A percentile compares a stretch with the other conserved stretches of the same genome.
These are phyloP conservation scores for Lepiota brunneoincarnata DNA, from an alignment of 768 basidiomycete genomes.

Conservation along the genomic window DNA sequence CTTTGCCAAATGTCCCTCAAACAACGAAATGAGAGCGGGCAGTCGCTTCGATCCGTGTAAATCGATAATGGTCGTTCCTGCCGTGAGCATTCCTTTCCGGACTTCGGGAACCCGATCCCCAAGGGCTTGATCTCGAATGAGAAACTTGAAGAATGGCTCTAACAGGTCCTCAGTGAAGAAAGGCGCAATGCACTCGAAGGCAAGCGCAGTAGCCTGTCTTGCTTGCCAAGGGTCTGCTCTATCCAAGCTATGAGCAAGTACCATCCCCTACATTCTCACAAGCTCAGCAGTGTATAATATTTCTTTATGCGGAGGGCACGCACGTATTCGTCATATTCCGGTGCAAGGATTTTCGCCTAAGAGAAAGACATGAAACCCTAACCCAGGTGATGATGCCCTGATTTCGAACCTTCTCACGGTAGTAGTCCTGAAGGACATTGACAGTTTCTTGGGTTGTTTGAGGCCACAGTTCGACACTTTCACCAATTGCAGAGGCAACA, in stretches of 20 bases:
- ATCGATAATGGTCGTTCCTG: constrained; percentile 82
- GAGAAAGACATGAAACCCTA: constrained; percentile 1
- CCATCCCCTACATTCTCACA: constrained; percentile 69
- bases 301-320: constrained; percentile 20
- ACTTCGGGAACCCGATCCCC: constrained; percentile 84
- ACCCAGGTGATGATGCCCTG: neutral
- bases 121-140: constrained; percentile 82
- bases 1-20: constrained; percentile 71
- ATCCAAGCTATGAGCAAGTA: constrained; percentile 84
- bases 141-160: constrained; percentile 75
- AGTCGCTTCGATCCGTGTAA: constrained; percentile 72
- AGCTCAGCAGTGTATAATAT: constrained; percentile 1
- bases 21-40: constrained; percentile 72
- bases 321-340: constrained; percentile 93
- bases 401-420: constrained; percentile 71
- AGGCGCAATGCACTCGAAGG: constrained; percentile 68
- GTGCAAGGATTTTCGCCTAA: constrained; percentile 81
- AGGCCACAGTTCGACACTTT: constrained; percentile 73
- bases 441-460: constrained; percentile 48
- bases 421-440: constrained; percentile 59
- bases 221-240: constrained; percentile 86
- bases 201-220: constrained; percentile 67
- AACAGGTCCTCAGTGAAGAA: constrained; percentile 62
- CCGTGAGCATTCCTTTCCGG: constrained; percentile 82
- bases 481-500: constrained; percentile 69